These are phyloP conservation scores for Lyophyllum semitale DNA, from an alignment of 768 basidiomycete genomes.

Conservation along the genomic window DNA sequence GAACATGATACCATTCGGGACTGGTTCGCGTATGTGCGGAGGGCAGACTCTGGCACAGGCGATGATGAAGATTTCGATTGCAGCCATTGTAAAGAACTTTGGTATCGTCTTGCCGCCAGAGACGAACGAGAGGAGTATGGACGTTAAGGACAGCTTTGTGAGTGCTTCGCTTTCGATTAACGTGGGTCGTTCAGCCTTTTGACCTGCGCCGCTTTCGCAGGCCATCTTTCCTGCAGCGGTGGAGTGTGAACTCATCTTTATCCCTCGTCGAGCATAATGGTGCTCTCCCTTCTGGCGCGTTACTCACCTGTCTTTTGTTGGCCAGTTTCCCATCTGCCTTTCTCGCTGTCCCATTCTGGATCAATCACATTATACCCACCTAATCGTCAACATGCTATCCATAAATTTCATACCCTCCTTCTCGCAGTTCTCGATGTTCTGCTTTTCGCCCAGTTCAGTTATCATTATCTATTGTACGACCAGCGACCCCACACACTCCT, in stretches of 20 bases:
- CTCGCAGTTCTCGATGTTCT: slow-evolving; percentile 2
- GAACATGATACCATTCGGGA: slow-evolving; percentile 81
- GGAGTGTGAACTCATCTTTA: slow-evolving; percentile 75
- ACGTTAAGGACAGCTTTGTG: slow-evolving; percentile 81
- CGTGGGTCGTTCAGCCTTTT: background rate
- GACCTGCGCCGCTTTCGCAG: slow-evolving; percentile 31
- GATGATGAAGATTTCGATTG: slow-evolving; percentile 62
- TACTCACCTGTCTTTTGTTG: background rate
- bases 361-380: slow-evolving; percentile 2
- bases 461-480: background rate
- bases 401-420: slow-evolving; percentile 2
- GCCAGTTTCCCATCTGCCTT: background rate
- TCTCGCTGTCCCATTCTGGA: background rate
- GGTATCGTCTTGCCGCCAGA: slow-evolving; percentile 64
- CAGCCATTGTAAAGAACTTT: slow-evolving; percentile 66
- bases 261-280: slow-evolving; percentile 46
- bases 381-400: slow-evolving; percentile 15
- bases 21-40: slow-evolving; percentile 71
- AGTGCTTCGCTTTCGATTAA: slow-evolving; percentile 27
- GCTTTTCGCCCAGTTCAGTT: background rate
- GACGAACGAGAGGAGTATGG: slow-evolving; percentile 77
- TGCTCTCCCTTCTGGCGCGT: slow-evolving; percentile 21
- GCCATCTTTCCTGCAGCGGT: slow-evolving; percentile 77
- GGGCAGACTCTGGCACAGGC: slow-evolving; percentile 76
- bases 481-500: slow-evolving; percentile 8